Evolutionary conservation across 2,329 filamentous ascomycete genomes (phyloP).

Genomic region (Thermothelomyces thermophilus): DNA sequence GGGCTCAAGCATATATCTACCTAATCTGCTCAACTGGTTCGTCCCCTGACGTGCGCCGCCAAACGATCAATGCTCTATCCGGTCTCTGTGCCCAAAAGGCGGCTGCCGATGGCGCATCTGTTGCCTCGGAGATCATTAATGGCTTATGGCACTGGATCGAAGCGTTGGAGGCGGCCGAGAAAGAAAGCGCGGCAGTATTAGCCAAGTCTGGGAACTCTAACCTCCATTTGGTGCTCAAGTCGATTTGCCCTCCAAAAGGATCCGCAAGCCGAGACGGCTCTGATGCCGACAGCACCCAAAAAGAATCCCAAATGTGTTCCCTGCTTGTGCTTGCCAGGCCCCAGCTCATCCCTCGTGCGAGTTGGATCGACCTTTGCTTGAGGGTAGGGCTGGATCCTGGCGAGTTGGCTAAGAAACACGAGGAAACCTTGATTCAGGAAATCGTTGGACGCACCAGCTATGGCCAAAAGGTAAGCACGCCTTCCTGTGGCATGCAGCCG

Average conservation of each 20-base stretch:
- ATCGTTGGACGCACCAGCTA: conserved; percentile 48
- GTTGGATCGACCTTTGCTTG: conserved; percentile 86
- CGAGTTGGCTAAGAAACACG: conserved; percentile 58
- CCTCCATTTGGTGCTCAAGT: conserved; percentile 54
- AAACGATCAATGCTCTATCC: conserved; percentile 56
- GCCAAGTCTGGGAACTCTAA: conserved; percentile 59
- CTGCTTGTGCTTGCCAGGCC: conserved; percentile 72
- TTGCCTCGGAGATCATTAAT: conserved; percentile 56
- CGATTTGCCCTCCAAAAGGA: conserved; percentile 58
- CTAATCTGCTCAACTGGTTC: conserved; percentile 59
- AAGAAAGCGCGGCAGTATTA: conserved; percentile 63
- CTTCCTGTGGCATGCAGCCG: neutral
- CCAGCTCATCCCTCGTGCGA: conserved; percentile 68
- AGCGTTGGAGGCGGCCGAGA: conserved; percentile 61
- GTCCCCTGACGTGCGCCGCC: conserved; percentile 56
- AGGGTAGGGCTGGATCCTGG: conserved; percentile 78
- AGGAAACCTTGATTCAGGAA: conserved; percentile 60
- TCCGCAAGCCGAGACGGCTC: conserved; percentile 35
- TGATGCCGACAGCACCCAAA: conserved; percentile 38
- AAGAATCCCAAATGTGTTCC: conserved; percentile 67
- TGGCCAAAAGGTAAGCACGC: conserved; percentile 43
- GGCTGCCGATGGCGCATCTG: conserved; percentile 30
- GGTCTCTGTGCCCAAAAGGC: conserved; percentile 48
- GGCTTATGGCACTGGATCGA: conserved; percentile 78
- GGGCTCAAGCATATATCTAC: conserved; percentile 83